Evolutionary conservation across 1,284 basidiomycete genomes (phyloP).

Genomic region (Anthracocystis setariae): DNA sequence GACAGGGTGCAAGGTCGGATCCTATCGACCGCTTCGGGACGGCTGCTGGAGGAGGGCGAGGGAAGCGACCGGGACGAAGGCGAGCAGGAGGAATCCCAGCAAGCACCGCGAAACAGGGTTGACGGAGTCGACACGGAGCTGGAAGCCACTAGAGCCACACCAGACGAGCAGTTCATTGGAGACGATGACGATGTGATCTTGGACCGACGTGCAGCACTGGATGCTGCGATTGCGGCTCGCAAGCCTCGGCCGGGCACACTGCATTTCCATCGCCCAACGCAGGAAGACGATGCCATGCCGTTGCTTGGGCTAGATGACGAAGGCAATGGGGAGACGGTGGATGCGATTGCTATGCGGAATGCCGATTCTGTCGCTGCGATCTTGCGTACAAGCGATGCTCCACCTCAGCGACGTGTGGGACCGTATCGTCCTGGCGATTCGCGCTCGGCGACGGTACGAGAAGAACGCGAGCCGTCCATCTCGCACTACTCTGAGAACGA

Average conservation of each 20-base stretch:
- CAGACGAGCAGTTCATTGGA: slow-evolving; percentile 32
- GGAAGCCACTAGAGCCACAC: slow-evolving; percentile 17
- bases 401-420: slow-evolving; percentile 27
- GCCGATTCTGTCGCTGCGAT: slow-evolving; percentile 18
- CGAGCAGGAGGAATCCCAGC: neutral
- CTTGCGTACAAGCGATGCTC: slow-evolving; percentile 11
- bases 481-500: slow-evolving; percentile 14
- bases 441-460: neutral
- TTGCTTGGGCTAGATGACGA: slow-evolving; percentile 10
- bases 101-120: neutral
- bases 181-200: slow-evolving; percentile 33
- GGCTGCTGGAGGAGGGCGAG: slow-evolving; percentile 29
- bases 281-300: slow-evolving; percentile 24
- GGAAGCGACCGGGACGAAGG: slow-evolving; percentile 10
- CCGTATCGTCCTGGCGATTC: slow-evolving; percentile 28
- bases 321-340: slow-evolving; percentile 12
- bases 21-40: slow-evolving; percentile 30
- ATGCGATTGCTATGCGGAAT: slow-evolving; percentile 34
- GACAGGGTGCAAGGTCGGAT: slow-evolving; percentile 9
- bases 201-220: slow-evolving; percentile 26
- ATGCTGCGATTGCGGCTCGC: slow-evolving; percentile 32
- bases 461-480: slow-evolving; percentile 17
- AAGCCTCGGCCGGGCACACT: slow-evolving; percentile 31
- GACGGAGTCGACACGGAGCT: slow-evolving; percentile 13
- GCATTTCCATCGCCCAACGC: slow-evolving; percentile 26